Base-by-base conservation (phyloP, 352 stramenopile genomes). In the Phytophthora cactorum region DNA sequence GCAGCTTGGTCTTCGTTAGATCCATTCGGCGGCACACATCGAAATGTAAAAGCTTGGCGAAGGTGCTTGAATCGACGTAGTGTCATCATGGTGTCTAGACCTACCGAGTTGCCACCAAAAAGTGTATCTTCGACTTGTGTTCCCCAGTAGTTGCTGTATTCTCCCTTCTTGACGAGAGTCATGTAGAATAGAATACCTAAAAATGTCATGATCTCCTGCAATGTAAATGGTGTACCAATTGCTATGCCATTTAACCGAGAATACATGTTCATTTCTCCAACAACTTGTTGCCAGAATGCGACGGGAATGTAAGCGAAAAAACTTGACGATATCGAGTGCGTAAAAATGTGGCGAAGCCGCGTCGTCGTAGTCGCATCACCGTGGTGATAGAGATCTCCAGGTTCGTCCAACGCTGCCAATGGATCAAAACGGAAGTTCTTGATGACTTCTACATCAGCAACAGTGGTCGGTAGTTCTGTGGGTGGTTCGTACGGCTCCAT, bases 141-240 rank as follows among this genome's bases (percentile, higher is more conserved):
- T 2, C 63, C 72, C 67, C 72, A 80, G 51, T 79, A 75, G 58
- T 72, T 75, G 1, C 59, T 25, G 36, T 63, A 68, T 34, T 74
- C 60, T 2, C 39, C 57, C n/a, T 79, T 79, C 8, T 72, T 31
- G 0, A 68, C 34, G 0, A 73, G 11, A 4, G 44, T 27, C 67
- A 69, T 74, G 47, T 65, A 77, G n/a, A 67, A 75, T 31, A 77
- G 11, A 5, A 77, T 71, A 10, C 65, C 68, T 4, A 80, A 74
- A 22, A 22, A 22, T 22, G 17, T 70, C n/a, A 80, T 22, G n/a
- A 22, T 22, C 17, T 78, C 54, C n/a, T 66, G 14, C 7, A 77
- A 44, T 41, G 51, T 63, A n/a, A 68, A 46, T 7, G 36, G 22
- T 3, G 12, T 6, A 5, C 7, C 7, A 10, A 62, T 15, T 4